Evolutionary conservation across 371 early-diverging fungal genomes (phyloP), one percentile per base, ranked within the genome.

Genomic region (Mortierella sp.): DNA sequence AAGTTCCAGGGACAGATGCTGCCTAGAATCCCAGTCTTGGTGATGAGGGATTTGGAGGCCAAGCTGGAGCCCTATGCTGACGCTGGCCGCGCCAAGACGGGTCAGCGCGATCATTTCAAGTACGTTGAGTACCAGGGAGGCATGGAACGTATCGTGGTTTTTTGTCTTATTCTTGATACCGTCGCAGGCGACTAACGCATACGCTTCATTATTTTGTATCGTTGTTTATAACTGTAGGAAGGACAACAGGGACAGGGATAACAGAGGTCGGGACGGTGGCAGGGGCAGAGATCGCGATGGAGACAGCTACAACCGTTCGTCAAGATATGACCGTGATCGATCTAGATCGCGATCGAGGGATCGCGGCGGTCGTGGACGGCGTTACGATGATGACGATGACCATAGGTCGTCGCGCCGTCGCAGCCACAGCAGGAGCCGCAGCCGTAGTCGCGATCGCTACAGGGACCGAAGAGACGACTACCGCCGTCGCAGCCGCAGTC

Each of bases 11-110:
- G 93, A 2, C 95, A 95, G n/a, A 93, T 95, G 79, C 79, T 96
- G 50, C 96, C 96, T 29, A 91, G 96, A 61, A 96, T 96, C 55
- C 96, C 96, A 4, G 92, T 95, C 0, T 92, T 94, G 16, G 92
- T 96, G 71, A 94, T 93, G n/a, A 87, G 94, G 63, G 94, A 94
- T 68, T 86, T 96, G 31, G 91, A 90, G 43, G 81, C 89, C 66
- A 93, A 93, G 68, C 69, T 95, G 61, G 83, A 90, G 39, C 92
- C 90, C 10, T 90, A 88, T 66, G 91, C 91, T 14, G 68, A 83
- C 29, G 87, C 87, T 63, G 70, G 77, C 4, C 73, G 82, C 4
- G 68, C 71, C 45, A 81, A 72, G 58, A 48, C 11, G 13, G 79
- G 77, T n/a, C 76, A 80, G 48, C 77, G 77, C 34, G 85, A 80